Evolutionary conservation across 495 filamentous ascomycete genomes (phyloP).

Genomic region (Daldinia decipiens): DNA sequence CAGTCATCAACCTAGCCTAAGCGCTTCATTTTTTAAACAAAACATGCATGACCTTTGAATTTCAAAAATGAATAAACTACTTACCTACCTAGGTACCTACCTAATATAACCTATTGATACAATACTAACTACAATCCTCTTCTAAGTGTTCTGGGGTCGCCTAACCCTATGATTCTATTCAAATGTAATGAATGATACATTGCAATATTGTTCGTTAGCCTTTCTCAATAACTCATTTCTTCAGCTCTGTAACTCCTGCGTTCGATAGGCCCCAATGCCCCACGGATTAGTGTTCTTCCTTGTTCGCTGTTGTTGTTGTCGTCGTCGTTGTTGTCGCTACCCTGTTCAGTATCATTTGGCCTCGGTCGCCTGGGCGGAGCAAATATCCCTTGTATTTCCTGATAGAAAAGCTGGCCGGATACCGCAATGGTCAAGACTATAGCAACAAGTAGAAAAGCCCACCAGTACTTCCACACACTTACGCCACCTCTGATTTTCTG

Average conservation of each 20-base stretch:
- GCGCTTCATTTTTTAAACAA: too few species aligned
- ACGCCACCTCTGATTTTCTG: conserved; percentile 4
- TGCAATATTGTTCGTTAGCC: too few species aligned
- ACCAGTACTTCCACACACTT: conserved; percentile 24
- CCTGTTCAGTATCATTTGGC: conserved; percentile 2
- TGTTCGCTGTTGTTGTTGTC: not conserved
- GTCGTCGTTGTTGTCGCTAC: not conserved
- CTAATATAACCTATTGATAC: too few species aligned
- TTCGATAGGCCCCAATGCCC: not conserved
- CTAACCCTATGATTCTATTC: too few species aligned
- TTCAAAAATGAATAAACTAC: too few species aligned
- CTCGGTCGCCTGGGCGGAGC: not conserved
- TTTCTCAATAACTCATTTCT: too few species aligned
- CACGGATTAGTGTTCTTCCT: not conserved
- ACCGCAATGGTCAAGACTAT: conserved; percentile 6
- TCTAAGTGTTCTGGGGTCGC: too few species aligned
- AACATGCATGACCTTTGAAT: too few species aligned
- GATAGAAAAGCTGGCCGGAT: not conserved
- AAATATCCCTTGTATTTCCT: not conserved
- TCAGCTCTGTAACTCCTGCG: not conserved
- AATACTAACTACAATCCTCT: too few species aligned
- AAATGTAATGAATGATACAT: too few species aligned
- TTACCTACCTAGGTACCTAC: too few species aligned
- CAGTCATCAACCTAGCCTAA: too few species aligned
- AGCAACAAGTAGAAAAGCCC: conserved; percentile 12